Percentiles rank a stretch among this genome's conserved stretches.
These are phyloP conservation scores for Fraxinus angustifolia DNA, from an alignment of 305 asterid genomes.

Conservation along the genomic window DNA sequence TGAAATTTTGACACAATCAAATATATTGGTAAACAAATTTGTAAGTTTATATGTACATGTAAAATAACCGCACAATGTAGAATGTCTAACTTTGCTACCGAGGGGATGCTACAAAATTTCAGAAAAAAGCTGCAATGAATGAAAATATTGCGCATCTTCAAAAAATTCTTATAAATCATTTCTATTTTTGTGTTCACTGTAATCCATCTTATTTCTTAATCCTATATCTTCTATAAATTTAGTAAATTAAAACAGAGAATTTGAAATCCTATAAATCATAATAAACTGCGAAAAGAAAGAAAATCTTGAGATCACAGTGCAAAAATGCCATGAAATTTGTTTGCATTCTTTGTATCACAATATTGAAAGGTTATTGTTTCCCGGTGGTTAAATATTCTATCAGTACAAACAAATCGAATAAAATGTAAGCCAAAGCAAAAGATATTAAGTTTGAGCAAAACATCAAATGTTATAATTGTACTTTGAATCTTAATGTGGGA, in stretches of 20 bases:
- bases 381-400: background rate
- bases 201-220: background rate
- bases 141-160: background rate
- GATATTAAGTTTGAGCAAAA: background rate
- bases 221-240: background rate
- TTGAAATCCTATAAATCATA: no score
- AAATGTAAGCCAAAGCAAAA: conserved; percentile 16
- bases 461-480: background rate
- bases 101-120: background rate
- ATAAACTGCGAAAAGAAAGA: background rate
- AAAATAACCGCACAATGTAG: no score
- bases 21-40: no score
- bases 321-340: background rate
- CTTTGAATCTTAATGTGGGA: background rate
- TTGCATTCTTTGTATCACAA: background rate
- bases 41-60: no score
- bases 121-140: no score
- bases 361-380: no score
- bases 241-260: background rate
- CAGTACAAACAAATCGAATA: conserved; percentile 21
- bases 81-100: no score
- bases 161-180: background rate
- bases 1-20: no score
- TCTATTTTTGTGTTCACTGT: background rate
- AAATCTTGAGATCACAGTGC: background rate